Evolutionary conservation across 208 protist genomes (phyloP).

Genomic region (Leptomonas pyrrhocoris): DNA sequence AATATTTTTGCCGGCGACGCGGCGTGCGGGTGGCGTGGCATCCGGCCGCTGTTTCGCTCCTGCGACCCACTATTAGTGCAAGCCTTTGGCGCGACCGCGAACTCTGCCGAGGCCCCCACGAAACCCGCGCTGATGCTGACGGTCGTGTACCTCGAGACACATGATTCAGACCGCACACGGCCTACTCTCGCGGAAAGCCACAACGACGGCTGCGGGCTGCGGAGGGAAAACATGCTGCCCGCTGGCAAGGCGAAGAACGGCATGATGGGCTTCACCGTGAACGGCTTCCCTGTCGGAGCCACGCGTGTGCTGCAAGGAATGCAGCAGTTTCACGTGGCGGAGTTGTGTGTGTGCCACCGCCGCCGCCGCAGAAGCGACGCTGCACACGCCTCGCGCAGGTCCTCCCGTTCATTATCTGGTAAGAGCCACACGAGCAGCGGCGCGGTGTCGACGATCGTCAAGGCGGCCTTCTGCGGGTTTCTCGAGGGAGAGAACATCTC

Average conservation of each 20-base stretch:
- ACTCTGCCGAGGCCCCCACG: neutral
- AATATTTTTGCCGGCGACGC: constrained; percentile 50
- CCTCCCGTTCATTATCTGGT: too few relatives aligned
- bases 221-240: neutral
- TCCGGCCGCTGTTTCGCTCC: constrained; percentile 36
- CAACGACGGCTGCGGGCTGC: neutral
- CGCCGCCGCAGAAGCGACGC: neutral
- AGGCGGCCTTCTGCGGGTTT: constrained; percentile 29
- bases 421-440: neutral
- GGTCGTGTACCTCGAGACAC: constrained; percentile 17
- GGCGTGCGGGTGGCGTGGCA: constrained; percentile 26
- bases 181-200: neutral
- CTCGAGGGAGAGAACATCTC: constrained; percentile 34
- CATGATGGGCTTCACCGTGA: constrained; percentile 9
- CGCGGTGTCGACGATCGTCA: constrained; percentile 15
- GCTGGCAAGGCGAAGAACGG: constrained; percentile 2
- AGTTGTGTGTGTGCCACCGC: constrained; percentile 6
- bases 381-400: too few relatives aligned
- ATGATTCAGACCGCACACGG: neutral
- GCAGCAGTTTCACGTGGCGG: constrained; percentile 8
- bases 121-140: neutral
- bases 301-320: neutral
- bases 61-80: constrained; percentile 1
- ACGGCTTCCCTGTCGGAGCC: constrained; percentile 5
- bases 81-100: constrained; percentile 3